phyloP scores from a whole-genome alignment of 2,329 filamentous ascomycete species.

The Neospermospora avenae region DNA sequence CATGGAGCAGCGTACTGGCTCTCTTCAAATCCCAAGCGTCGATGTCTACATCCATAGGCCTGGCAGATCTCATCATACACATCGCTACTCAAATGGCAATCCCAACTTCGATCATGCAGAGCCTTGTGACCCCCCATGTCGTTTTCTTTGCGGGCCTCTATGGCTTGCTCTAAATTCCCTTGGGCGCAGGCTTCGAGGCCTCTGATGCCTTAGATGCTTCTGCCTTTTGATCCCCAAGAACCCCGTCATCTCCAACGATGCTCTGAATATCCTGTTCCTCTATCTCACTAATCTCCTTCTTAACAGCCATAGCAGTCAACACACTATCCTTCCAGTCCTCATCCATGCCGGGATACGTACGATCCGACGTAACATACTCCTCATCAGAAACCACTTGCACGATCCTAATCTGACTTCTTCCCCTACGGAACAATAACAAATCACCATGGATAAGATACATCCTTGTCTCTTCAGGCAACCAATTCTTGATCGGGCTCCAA shows the following conservation, averaged over 20 bases:
- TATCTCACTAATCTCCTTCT: neutral
- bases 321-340: constrained; percentile 9
- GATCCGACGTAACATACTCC: constrained; percentile 30
- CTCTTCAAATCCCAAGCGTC: neutral
- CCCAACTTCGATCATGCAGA: too few relatives aligned
- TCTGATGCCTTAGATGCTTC: neutral
- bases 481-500: constrained; percentile 60
- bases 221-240: neutral
- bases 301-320: constrained; percentile 6
- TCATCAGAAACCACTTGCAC: constrained; percentile 57
- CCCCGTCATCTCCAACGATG: constrained; percentile 1
- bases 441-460: constrained; percentile 59
- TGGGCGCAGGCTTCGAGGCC: neutral
- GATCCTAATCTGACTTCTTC: constrained; percentile 61
- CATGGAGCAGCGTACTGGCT: neutral
- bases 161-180: neutral
- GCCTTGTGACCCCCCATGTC: too few relatives aligned
- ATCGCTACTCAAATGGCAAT: too few relatives aligned
- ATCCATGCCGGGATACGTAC: constrained; percentile 16
- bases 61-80: neutral
- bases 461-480: constrained; percentile 53
- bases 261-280: constrained; percentile 8
- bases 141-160: too few relatives aligned
- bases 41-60: neutral
- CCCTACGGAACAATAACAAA: constrained; percentile 58